Conservation (phyloP, 2,329 filamentous ascomycete genomes). For the Ophiognomonia clavigignenti-juglandacearum region DNA sequence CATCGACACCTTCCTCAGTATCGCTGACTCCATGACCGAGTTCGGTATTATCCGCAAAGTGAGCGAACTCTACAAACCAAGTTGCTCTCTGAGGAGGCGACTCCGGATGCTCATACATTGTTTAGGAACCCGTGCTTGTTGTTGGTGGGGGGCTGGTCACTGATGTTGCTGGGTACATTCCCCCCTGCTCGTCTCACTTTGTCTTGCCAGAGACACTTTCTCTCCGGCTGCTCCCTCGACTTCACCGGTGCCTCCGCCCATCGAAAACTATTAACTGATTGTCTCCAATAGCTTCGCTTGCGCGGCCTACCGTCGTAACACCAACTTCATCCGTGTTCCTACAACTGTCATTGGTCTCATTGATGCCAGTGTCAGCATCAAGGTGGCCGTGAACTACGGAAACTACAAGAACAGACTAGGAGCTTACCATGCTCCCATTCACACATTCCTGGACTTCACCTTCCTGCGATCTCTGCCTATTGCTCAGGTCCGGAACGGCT, state of each 20-base stretch:
- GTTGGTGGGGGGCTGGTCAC: slow-evolving; percentile 68
- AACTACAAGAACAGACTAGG: slow-evolving; percentile 72
- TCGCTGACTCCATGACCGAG: slow-evolving; percentile 69
- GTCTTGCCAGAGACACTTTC: too few species aligned
- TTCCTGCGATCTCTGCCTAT: slow-evolving; percentile 65
- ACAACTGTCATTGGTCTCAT: slow-evolving; percentile 73
- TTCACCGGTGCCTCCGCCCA: neutral
- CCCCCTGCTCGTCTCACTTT: too few species aligned
- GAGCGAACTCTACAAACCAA: neutral
- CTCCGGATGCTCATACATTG: slow-evolving; percentile 3
- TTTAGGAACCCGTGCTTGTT: slow-evolving; percentile 58
- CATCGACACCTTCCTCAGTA: slow-evolving; percentile 63
- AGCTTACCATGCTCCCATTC: slow-evolving; percentile 66
- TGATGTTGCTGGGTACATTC: slow-evolving; percentile 61
- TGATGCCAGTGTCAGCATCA: slow-evolving; percentile 71
- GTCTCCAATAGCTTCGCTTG: slow-evolving; percentile 54
- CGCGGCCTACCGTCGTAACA: slow-evolving; percentile 66
- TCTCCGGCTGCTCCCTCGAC: neutral
- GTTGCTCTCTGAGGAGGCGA: neutral
- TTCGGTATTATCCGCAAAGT: slow-evolving; percentile 65
- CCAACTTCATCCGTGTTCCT: slow-evolving; percentile 69
- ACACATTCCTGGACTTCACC: slow-evolving; percentile 69
- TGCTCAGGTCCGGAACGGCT: slow-evolving; percentile 67
- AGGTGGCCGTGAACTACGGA: slow-evolving; percentile 74
- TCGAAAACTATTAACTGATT: slow-evolving; percentile 16